phyloP scores from a whole-genome alignment of 495 filamentous ascomycete species.

The Hyphodiscus hymeniophilus region DNA sequence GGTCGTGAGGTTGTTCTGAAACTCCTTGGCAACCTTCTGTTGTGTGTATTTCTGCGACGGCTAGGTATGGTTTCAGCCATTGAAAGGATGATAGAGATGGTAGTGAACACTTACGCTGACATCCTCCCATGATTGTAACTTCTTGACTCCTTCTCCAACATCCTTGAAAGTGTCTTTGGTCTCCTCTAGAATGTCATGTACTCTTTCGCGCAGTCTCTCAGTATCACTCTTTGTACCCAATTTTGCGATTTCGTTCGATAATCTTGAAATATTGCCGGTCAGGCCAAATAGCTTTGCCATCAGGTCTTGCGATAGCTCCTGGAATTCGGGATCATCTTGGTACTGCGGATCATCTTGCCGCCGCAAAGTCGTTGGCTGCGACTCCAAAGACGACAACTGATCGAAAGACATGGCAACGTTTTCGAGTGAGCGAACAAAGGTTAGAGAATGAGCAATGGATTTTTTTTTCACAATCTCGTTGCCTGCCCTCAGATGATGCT shows the following conservation, averaged over 20 bases:
- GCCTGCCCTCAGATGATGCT: conserved; percentile 3
- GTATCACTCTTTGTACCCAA: conserved; percentile 89
- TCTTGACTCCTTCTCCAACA: conserved; percentile 88
- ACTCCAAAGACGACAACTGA: conserved; percentile 73
- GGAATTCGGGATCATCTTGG: conserved; percentile 90
- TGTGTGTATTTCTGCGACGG: conserved; percentile 90
- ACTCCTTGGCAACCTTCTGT: conserved; percentile 86
- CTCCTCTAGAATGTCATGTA: conserved; percentile 78
- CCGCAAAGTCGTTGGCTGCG: conserved; percentile 35
- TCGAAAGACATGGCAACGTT: conserved; percentile 76
- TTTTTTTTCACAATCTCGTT: conserved; percentile 11
- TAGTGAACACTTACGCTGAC: conserved; percentile 65
- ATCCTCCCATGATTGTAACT: conserved; percentile 83
- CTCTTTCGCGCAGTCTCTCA: conserved; percentile 80
- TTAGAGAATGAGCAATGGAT: not conserved
- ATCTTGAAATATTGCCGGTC: conserved; percentile 73
- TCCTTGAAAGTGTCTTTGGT: conserved; percentile 83
- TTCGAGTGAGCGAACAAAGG: conserved; percentile 1
- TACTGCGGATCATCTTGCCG: conserved; percentile 62
- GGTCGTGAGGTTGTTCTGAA: conserved; percentile 75
- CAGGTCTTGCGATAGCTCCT: conserved; percentile 66
- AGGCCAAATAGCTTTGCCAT: conserved; percentile 80
- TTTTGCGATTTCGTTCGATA: conserved; percentile 71
- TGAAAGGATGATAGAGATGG: not conserved
- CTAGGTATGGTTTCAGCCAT: conserved; percentile 35